Conservation (phyloP, 2,329 filamentous ascomycete species). For the Aspergillus sergii region DNA sequence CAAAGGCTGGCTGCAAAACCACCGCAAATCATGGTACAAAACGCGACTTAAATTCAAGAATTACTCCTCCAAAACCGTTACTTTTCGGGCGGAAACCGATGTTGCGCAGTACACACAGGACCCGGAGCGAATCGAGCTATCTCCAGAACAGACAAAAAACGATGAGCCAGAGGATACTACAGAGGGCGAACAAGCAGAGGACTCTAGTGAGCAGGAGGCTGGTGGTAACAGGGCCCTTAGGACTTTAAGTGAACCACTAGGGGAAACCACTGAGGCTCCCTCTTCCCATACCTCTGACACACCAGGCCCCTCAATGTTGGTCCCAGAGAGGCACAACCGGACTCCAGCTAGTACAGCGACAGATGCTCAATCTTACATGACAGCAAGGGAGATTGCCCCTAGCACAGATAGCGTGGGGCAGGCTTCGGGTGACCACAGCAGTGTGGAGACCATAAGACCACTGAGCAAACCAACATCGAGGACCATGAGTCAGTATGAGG, state of each 20-base stretch:
- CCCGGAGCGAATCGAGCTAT: conserved; percentile 21
- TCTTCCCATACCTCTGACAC: background rate
- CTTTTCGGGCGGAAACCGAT: conserved; percentile 55
- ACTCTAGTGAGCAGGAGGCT: background rate
- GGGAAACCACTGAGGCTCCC: conserved; percentile 18
- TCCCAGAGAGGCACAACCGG: background rate
- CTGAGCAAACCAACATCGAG: conserved; percentile 19
- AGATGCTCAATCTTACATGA: conserved; percentile 31
- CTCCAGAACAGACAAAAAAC: conserved; percentile 21
- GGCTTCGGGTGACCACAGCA: background rate
- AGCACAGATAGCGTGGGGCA: conserved; percentile 15
- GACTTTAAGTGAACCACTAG: conserved; percentile 27
- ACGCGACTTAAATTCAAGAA: conserved; percentile 45
- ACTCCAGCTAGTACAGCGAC: conserved; percentile 7
- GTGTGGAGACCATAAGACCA: conserved; percentile 1
- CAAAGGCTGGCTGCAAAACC: conserved; percentile 65
- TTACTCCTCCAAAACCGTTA: conserved; percentile 51
- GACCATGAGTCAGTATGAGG: conserved; percentile 20
- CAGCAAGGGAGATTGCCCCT: conserved; percentile 29
- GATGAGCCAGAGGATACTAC: conserved; percentile 17
- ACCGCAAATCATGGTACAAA: conserved; percentile 66
- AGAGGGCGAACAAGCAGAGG: conserved; percentile 15
- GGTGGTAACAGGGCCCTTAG: conserved; percentile 17
- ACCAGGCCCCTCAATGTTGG: background rate
- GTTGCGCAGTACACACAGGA: conserved; percentile 43